Percentiles rank a stretch among this genome's conserved stretches.
These are phyloP conservation scores for Colletotrichum sp. DNA, from an alignment of 2,329 filamentous ascomycete species.

Conservation along the genomic window DNA sequence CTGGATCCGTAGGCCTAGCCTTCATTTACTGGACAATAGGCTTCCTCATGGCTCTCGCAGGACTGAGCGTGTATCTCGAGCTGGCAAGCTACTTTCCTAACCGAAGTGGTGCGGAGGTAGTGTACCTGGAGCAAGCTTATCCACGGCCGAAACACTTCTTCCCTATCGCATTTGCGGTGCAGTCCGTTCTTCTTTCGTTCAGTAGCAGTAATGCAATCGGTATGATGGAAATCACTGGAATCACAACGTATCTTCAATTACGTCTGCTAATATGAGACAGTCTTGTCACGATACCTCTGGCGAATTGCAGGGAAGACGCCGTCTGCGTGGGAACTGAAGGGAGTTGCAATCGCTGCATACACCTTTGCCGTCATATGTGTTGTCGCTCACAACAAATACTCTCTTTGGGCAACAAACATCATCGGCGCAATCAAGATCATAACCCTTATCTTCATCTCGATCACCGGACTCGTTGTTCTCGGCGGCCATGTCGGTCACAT, in stretches of 20 bases:
- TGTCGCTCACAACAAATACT: slow-evolving; percentile 61
- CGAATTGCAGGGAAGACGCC: slow-evolving; percentile 55
- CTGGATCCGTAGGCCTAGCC: slow-evolving; percentile 66
- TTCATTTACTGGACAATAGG: slow-evolving; percentile 71
- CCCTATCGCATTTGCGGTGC: slow-evolving; percentile 67
- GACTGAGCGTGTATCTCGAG: slow-evolving; percentile 66
- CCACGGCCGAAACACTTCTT: slow-evolving; percentile 69
- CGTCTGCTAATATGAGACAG: slow-evolving; percentile 30
- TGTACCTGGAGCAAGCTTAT: slow-evolving; percentile 72
- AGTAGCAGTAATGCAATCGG: slow-evolving; percentile 68
- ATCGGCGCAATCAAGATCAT: slow-evolving; percentile 65
- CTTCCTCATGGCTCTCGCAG: slow-evolving; percentile 59
- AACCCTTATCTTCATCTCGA: slow-evolving; percentile 66
- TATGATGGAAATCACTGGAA: slow-evolving; percentile 15
- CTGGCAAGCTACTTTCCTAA: slow-evolving; percentile 70
- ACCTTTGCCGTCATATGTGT: slow-evolving; percentile 60
- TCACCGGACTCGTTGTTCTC: slow-evolving; percentile 67
- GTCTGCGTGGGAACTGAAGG: slow-evolving; percentile 68
- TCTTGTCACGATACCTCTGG: slow-evolving; percentile 68
- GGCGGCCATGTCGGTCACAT: slow-evolving; percentile 36
- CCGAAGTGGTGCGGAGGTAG: slow-evolving; percentile 69
- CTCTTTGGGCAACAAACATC: slow-evolving; percentile 58
- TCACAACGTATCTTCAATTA: neutral
- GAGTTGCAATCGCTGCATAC: slow-evolving; percentile 69
- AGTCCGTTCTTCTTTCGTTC: slow-evolving; percentile 68